phyloP scores from a whole-genome alignment of 225 moss, liverwort and hornwort genomes.

The Marchantia polymorpha region DNA sequence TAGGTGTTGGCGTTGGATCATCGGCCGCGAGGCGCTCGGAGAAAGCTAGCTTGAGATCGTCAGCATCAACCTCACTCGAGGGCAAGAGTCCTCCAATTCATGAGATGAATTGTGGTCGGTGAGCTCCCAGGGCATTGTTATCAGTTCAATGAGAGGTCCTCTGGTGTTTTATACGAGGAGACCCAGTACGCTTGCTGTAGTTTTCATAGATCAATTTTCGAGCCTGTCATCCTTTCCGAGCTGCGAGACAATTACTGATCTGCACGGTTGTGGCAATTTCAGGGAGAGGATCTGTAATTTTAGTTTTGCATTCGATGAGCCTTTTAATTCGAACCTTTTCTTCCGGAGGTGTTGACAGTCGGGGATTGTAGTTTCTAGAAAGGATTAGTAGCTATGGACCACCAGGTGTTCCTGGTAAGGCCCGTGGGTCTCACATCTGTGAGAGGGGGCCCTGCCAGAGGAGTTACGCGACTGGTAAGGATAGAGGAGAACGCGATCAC shows the following conservation, averaged over 20 bases:
- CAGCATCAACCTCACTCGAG: neutral
- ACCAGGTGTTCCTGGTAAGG: constrained; percentile 60
- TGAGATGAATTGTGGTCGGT: constrained; percentile 22
- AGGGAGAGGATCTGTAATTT: constrained; percentile 28
- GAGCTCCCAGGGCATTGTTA: constrained; percentile 20
- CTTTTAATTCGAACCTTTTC: constrained; percentile 21
- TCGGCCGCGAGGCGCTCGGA: neutral
- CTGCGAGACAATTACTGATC: constrained; percentile 1
- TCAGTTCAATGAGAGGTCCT: constrained; percentile 32
- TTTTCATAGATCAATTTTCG: constrained; percentile 23
- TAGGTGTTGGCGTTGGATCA: constrained; percentile 3
- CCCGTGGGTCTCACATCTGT: constrained; percentile 39
- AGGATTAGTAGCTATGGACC: constrained; percentile 41
- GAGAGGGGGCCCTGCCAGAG: constrained; percentile 46
- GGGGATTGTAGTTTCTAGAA: neutral
- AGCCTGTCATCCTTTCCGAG: neutral
- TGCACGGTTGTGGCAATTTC: constrained; percentile 29
- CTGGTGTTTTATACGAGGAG: constrained; percentile 2
- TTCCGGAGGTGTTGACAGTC: constrained; percentile 26
- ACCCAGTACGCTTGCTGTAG: constrained; percentile 8
- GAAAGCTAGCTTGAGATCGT: constrained; percentile 15
- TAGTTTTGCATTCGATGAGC: constrained; percentile 18
- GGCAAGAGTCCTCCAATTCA: constrained; percentile 16
- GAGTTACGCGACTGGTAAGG: constrained; percentile 75
- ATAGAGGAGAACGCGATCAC: constrained; percentile 88